Evolutionary conservation across 148 eudicot species (phyloP), one percentile per base, ranked within the genome.

Genomic region (Rhododendron ferrugineum): DNA sequence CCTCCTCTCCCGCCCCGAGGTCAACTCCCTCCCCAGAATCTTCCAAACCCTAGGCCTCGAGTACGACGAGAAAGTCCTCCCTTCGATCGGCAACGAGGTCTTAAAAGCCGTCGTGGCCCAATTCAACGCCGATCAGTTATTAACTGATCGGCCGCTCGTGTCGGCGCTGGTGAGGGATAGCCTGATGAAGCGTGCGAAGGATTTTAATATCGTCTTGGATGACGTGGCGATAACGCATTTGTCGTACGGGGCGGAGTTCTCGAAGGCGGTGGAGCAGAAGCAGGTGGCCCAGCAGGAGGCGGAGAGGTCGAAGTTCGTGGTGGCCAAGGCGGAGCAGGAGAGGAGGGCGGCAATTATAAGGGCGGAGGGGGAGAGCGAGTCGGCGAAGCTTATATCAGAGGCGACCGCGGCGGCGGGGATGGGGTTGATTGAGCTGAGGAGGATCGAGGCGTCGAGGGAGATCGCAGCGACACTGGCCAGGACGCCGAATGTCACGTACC

Each of bases 231-330:
- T 96, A 75, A 96, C 99, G 75, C 99, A 96, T 84, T 89, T 96
- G 62, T 95, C 98, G 2, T 96, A 96, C n/a, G 99, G 99, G 47
- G 88, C 94, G 8, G 98, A 96, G 89, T 96, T 96, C 89, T 96
- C 99, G 0, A 93, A 86, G 88, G 99, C 99, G 11, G 99, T 96
- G 77, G 99, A 96, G 93, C 97, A 94, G 92, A 96, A 96, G 91
- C 98, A 96, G 86, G 99, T 95, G 85, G 99, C 99, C 9, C 99
- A 95, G 85, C 99, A 96, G 87, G 98, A 95, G 92, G 99, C 99
- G 11, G 99, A 96, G 92, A 88, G 99, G 89, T 94, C 98, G 1
- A 96, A 89, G 85, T 96, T 91, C 70, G 98, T 96, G 72, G 99
- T 96, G 82, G 92, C 92, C 81, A 96, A 95, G 88, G 94, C 98